These are phyloP conservation scores for Candida tammaniensis DNA, from an alignment of 805 yeast species.

Conservation along the genomic window DNA sequence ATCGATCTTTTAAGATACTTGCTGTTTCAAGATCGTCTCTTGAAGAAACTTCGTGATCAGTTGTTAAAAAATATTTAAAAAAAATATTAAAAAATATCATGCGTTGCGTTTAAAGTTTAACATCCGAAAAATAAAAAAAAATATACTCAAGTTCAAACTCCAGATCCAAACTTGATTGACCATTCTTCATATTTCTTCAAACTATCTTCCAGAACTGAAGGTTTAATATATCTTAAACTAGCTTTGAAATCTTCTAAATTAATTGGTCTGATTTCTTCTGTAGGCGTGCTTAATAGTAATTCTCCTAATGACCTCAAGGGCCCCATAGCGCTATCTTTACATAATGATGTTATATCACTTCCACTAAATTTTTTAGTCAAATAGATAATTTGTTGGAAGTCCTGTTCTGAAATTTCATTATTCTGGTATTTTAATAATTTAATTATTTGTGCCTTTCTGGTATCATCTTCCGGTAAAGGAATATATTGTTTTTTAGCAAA, in stretches of 20 bases:
- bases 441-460: constrained; percentile 67
- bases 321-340: constrained; percentile 98
- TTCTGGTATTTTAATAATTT: constrained; percentile 70
- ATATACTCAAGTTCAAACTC: too few species aligned
- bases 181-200: constrained; percentile 79
- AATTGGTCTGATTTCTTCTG: constrained; percentile 77
- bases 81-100: too few species aligned
- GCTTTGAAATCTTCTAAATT: constrained; percentile 67
- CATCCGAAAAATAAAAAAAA: too few species aligned
- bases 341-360: constrained; percentile 86
- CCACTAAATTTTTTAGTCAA: constrained; percentile 85
- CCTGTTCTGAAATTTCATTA: constrained; percentile 62
- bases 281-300: constrained; percentile 61
- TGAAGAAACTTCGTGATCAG: too few species aligned
- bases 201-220: constrained; percentile 85
- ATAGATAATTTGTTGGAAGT: constrained; percentile 55
- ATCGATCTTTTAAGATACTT: too few species aligned
- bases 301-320: constrained; percentile 91
- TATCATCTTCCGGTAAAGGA: constrained; percentile 87
- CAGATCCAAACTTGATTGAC: constrained; percentile 81
- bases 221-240: constrained; percentile 77
- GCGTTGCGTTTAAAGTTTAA: too few species aligned
- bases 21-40: too few species aligned
- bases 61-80: too few species aligned
- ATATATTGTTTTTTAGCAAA: constrained; percentile 90